phyloP scores from a whole-genome alignment of 768 basidiomycete species.

The Cubamyces sp. region DNA sequence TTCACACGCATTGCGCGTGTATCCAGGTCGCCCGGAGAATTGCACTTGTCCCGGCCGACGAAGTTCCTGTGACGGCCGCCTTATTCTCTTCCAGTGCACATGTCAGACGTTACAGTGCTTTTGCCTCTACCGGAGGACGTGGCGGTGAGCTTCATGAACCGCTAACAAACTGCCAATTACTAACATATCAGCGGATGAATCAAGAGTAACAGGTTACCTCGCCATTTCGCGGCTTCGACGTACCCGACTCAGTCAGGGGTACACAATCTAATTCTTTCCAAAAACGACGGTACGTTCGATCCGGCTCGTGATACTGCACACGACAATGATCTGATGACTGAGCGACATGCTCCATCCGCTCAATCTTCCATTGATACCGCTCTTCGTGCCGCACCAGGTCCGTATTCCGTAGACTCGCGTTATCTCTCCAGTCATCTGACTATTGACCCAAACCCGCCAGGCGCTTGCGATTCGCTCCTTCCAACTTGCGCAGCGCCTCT shows the following conservation, averaged over 20 bases:
- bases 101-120: background rate
- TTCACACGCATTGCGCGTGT: constrained; percentile 1
- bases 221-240: background rate
- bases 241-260: constrained; percentile 27
- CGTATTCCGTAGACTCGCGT: constrained; percentile 27
- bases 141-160: constrained; percentile 9
- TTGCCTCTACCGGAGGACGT: too few species aligned
- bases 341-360: constrained; percentile 27
- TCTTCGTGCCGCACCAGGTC: constrained; percentile 30
- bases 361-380: constrained; percentile 30
- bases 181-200: too few species aligned
- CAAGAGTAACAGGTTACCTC: too few species aligned
- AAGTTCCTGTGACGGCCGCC: constrained; percentile 4
- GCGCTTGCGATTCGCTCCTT: constrained; percentile 5
- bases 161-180: background rate
- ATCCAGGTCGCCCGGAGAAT: background rate
- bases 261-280: constrained; percentile 31
- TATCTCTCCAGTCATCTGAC: constrained; percentile 37
- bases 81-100: background rate
- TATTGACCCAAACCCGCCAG: constrained; percentile 6
- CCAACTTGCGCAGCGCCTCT: constrained; percentile 8
- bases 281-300: constrained; percentile 27
- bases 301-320: constrained; percentile 33
- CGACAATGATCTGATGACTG: constrained; percentile 35
- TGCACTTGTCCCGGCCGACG: constrained; percentile 10